Base-by-base conservation (phyloP, 768 basidiomycete genomes). In the Boletus rubescentipes region DNA sequence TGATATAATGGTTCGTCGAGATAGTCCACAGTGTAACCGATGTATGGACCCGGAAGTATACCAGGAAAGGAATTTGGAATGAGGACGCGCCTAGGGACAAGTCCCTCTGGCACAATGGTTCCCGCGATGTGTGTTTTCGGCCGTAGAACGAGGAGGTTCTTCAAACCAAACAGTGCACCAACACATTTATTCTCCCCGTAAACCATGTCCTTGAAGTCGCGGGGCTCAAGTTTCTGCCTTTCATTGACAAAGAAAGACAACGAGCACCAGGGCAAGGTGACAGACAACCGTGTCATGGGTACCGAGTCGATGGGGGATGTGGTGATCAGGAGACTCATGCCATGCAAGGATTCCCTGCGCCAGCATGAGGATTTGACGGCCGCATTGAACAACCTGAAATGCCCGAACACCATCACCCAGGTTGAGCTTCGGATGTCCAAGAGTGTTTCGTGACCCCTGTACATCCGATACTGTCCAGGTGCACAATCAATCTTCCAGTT, bases 201-300 rank as follows among this genome's bases (percentile, higher is more conserved):
- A 16, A 74, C 60, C 67, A 75, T 77, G 18, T 63, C 64, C 7
- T 67, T 68, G 42, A 75, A 63, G 43, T 76, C 75, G 10, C 47
- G 53, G 23, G 72, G 77, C 51, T 78, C 70, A 8, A 80, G 58
- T 8, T 64, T 52, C 6, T 26, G 3, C 26, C 26, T 26, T 26
- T 26, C 26, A 6, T 26, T 26, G 26, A 26, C 26, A 26, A 26
- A 26, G 6, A 26, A 26, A 6, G 26, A 26, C 26, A 26, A 26
- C 26, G 4, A 3, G 26, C 6, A 26, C n/a, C 3, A 4, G 26
- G 26, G 26, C 9, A 80, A 59, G 1, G 66, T 49, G 34, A 75
- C 56, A 8, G 48, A 59, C 2, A n/a, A 43, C 29, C 16, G 46
- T 16, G 9, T n/a, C 5, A 21, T 20, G 2, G 38, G 7, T 5